These are phyloP conservation scores for Chrysoporthe cubensis DNA, from an alignment of 2,329 filamentous ascomycete genomes.

Conservation along the genomic window DNA sequence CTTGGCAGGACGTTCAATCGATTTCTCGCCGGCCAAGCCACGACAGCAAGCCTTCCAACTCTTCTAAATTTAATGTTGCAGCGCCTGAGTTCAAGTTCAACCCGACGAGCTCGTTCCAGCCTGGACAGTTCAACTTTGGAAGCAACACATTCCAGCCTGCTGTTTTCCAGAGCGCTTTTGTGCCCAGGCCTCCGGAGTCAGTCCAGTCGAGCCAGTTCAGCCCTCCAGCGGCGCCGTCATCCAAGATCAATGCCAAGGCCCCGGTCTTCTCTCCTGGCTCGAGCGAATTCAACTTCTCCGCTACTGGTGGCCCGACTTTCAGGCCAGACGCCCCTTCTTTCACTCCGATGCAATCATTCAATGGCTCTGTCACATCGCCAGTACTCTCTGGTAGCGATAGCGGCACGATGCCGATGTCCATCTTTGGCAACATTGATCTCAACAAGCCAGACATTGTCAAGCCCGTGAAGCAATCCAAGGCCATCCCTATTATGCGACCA, in stretches of 20 bases:
- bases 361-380: constrained; percentile 52
- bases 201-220: constrained; percentile 46
- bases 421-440: constrained; percentile 73
- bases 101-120: constrained; percentile 55
- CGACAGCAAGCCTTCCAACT: constrained; percentile 70
- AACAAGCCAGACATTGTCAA: constrained; percentile 65
- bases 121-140: constrained; percentile 55
- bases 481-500: constrained; percentile 77
- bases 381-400: constrained; percentile 50
- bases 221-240: constrained; percentile 44
- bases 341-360: constrained; percentile 61
- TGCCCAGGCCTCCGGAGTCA: constrained; percentile 41
- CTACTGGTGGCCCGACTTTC: constrained; percentile 65
- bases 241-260: constrained; percentile 70
- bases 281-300: constrained; percentile 70
- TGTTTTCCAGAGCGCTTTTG: constrained; percentile 47
- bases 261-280: constrained; percentile 72
- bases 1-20: constrained; percentile 61
- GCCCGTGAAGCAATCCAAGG: constrained; percentile 75
- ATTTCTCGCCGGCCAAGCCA: constrained; percentile 57
- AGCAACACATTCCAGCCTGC: constrained; percentile 52
- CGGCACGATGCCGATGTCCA: constrained; percentile 50
- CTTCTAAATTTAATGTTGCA: constrained; percentile 79
- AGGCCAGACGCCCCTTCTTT: constrained; percentile 78
- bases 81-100: constrained; percentile 88